Evolutionary conservation across 73 alveolate genomes (phyloP).

Genomic region (Paramecium sexaurelia): DNA sequence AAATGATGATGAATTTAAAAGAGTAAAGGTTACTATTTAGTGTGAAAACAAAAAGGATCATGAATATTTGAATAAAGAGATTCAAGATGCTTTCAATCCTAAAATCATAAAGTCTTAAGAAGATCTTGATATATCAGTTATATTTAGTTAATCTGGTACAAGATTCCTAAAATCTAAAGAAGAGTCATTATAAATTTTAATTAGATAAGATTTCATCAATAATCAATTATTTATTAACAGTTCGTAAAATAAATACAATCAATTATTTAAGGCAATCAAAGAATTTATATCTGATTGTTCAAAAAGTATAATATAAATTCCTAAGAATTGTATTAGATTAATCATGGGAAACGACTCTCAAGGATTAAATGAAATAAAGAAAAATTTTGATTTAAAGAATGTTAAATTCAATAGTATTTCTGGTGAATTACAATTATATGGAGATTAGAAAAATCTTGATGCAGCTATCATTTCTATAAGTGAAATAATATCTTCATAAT

Average conservation of each 20-base stretch:
- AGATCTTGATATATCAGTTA: not conserved
- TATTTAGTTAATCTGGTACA: slow-evolving; percentile 23
- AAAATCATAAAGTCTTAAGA: not conserved
- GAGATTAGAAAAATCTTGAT: slow-evolving; percentile 24
- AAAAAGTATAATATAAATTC: not conserved
- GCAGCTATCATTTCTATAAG: not conserved
- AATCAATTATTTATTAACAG: not conserved
- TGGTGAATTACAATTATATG: slow-evolving; percentile 13
- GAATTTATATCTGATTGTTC: not conserved
- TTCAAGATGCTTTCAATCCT: not conserved
- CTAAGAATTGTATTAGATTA: not conserved
- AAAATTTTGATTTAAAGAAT: slow-evolving; percentile 2
- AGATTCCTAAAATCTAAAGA: not conserved
- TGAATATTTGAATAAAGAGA: not conserved
- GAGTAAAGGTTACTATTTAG: not conserved
- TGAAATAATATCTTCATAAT: not conserved
- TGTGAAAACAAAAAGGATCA: not conserved
- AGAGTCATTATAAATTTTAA: not conserved
- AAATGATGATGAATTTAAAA: not conserved
- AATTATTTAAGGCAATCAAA: not conserved
- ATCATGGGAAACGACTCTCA: slow-evolving; percentile 44
- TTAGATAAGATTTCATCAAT: slow-evolving; percentile 25
- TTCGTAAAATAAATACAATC: not conserved
- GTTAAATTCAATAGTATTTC: slow-evolving; percentile 37
- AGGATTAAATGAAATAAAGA: not conserved